Evolutionary conservation across 805 yeast species (phyloP).

Genomic region (Cyberlindnera bimundalis): DNA sequence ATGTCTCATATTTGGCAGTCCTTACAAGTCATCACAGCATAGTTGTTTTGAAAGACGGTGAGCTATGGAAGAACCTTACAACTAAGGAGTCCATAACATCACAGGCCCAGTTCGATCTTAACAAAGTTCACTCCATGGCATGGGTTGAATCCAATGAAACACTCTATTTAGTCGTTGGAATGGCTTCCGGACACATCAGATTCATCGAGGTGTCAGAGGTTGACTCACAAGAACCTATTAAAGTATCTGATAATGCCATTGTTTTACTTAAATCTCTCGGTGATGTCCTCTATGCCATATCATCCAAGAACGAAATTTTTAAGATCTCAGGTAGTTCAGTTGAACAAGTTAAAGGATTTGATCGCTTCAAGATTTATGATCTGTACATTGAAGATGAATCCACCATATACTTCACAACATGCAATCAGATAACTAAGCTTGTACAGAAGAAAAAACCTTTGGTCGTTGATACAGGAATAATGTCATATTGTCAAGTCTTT

Average conservation of each 20-base stretch:
- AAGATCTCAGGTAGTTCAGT: conserved; percentile 2
- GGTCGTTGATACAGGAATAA: conserved; percentile 6
- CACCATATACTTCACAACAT: conserved; percentile 10
- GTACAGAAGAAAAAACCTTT: not conserved
- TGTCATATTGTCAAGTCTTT: conserved; percentile 13
- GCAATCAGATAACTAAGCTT: conserved; percentile 8
- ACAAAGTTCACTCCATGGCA: conserved; percentile 17
- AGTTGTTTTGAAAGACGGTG: conserved; percentile 16
- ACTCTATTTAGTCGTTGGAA: conserved; percentile 17
- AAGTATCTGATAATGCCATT: conserved; percentile 15
- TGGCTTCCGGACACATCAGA: conserved; percentile 21
- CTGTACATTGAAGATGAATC: not conserved
- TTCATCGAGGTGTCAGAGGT: conserved; percentile 1
- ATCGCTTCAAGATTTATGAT: conserved; percentile 23
- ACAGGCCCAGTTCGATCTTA: conserved; percentile 17
- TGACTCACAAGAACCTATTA: not conserved
- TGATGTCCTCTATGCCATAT: conserved; percentile 10
- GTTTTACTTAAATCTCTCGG: conserved; percentile 10
- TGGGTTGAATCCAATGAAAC: conserved; percentile 16
- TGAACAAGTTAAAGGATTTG: conserved; percentile 6
- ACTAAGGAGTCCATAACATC: conserved; percentile 3
- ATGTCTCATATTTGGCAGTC: conserved; percentile 19
- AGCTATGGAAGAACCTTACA: conserved; percentile 15
- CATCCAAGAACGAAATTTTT: conserved; percentile 22
- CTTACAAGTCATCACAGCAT: conserved; percentile 22